A percentile compares a stretch with the other conserved stretches of the same genome.
These are phyloP conservation scores for Cichorium intybus DNA, from an alignment of 140 eudicot species.

Conservation along the genomic window DNA sequence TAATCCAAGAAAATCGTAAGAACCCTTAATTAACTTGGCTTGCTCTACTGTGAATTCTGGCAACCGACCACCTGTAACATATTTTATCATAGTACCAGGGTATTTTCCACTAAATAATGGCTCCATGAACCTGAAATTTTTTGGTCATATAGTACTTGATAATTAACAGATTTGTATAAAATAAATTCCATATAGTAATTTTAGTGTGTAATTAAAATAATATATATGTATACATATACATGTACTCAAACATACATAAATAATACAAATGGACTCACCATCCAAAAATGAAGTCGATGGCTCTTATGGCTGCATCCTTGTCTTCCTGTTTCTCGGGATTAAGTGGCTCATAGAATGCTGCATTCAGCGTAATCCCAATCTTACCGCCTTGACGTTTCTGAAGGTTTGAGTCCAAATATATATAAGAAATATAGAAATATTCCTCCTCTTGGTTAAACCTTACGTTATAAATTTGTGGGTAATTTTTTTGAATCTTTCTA, in stretches of 20 bases:
- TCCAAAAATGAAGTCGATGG: constrained; percentile 32
- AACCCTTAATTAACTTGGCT: constrained; percentile 27
- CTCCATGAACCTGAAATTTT: constrained; percentile 32
- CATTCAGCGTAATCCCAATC: constrained; percentile 27
- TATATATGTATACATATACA: background rate
- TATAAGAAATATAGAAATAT: background rate
- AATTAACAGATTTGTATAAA: too few relatives aligned
- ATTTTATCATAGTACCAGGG: constrained; percentile 17
- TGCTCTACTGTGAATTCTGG: constrained; percentile 26
- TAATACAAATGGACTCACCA: constrained; percentile 32
- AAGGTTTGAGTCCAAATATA: background rate
- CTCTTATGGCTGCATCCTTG: constrained; percentile 29
- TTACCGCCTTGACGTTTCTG: constrained; percentile 31
- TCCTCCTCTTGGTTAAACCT: too few relatives aligned
- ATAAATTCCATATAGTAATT: background rate
- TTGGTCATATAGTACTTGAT: background rate
- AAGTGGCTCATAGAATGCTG: constrained; percentile 26
- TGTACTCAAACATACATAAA: too few relatives aligned
- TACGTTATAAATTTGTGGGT: background rate
- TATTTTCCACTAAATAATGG: constrained; percentile 29
- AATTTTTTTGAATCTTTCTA: too few relatives aligned
- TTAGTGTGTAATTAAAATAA: background rate
- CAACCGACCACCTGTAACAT: constrained; percentile 19
- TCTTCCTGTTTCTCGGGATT: constrained; percentile 28
- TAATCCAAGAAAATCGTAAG: constrained; percentile 33